Base-by-base conservation (phyloP, 73 alveolate genomes). In the Paramecium octaurelia region DNA sequence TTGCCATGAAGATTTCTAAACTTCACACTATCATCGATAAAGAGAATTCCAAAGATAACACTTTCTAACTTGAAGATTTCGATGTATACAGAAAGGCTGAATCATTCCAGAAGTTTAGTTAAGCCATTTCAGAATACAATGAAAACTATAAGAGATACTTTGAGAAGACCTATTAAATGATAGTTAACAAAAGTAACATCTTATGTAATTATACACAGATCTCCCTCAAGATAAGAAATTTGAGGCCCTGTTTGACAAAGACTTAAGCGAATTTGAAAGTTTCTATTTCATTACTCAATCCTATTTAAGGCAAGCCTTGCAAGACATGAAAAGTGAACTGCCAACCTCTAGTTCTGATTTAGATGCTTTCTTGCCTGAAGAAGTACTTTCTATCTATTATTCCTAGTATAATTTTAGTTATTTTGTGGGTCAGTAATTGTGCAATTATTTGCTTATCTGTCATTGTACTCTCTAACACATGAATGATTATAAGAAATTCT, bases 181-280 rank as follows among this genome's bases (percentile, higher is more conserved):
- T 80, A 44, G 46, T 24, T 31, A 80, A 80, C 10, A 27, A 89
- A 70, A 89, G 77, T 64, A 89, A 21, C 20, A 40, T 12, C 48
- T 87, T n/a, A 46, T 40, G 9, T 46, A n/a, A 31, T 27, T 76
- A 42, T 4, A 18, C 7, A 54, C 21, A 80, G 94, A 58, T 58
- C 84, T 89, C 10, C 58, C 86, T 27, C 35, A 77, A 42, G 94
- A 89, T 46, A 89, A 89, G 48, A 89, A 89, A 43, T 89, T 89
- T 70, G 90, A 57, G 73, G 94, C 94, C 10, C 48, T 89, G n/a
- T 89, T 89, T 71, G 94, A 89, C 24, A 89, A 89, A 24, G 88
- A 77, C 16, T 54, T 89, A 38, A 89, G 58, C 27, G 94, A 89
- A 42, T 89, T 89, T 73, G 94, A 89, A 71, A 89, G 94, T 43